These are phyloP conservation scores for Talaromyces sp. DNA, from an alignment of 2,329 filamentous ascomycete genomes.

Conservation along the genomic window DNA sequence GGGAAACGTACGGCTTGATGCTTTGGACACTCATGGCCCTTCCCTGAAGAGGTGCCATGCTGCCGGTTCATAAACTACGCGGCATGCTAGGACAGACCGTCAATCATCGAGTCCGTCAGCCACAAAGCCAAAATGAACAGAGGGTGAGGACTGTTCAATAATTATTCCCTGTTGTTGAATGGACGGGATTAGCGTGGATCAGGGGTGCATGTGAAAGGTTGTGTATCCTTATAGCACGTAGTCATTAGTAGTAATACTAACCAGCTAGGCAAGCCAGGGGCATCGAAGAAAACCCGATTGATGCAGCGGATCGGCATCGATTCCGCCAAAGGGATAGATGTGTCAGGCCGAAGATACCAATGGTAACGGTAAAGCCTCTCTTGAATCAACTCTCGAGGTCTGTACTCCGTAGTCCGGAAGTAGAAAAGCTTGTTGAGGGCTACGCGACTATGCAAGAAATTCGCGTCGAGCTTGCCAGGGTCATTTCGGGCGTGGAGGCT, in stretches of 20 bases:
- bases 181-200: not conserved
- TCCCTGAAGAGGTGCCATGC: slow-evolving; percentile 6
- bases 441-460: not conserved
- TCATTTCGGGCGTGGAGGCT: not conserved
- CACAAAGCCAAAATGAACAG: not conserved
- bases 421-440: not conserved
- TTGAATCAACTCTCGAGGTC: not conserved
- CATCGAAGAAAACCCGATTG: not conserved
- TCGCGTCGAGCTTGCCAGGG: not conserved
- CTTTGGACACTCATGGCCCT: slow-evolving; percentile 11
- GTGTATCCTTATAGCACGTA: not conserved
- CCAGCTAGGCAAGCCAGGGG: not conserved
- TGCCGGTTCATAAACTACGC: not conserved
- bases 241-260: not conserved
- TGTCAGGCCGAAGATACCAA: not conserved
- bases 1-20: slow-evolving; percentile 29
- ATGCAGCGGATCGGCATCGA: not conserved
- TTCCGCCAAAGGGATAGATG: not conserved
- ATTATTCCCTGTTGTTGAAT: not conserved
- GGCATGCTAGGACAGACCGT: not conserved
- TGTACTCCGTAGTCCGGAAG: not conserved
- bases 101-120: not conserved
- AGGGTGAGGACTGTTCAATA: not conserved
- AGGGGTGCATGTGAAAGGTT: not conserved
- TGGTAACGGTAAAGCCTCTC: not conserved